Base-by-base conservation (phyloP, 345 rosid genomes). In the Heritiera littoralis region DNA sequence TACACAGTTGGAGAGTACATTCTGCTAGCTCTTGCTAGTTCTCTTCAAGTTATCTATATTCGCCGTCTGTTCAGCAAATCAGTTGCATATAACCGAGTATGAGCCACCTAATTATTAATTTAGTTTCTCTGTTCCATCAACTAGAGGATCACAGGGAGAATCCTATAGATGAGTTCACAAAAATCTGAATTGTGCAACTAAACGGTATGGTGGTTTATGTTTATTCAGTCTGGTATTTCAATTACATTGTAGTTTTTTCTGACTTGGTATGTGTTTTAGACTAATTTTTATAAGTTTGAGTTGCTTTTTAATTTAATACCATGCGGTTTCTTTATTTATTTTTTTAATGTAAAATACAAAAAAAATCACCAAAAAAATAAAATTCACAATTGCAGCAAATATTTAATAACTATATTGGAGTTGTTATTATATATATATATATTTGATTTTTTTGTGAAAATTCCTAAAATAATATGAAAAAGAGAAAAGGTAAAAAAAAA, bases 41-140 rank as follows among this genome's bases (percentile, higher is more conserved):
- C 86, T 1, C 92, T 96, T 85, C 98, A 96, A 65, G 97, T 91
- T 7, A 61, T 89, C 2, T 94, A 90, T 81, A 89, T 92, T 71
- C 98, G 99, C 28, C 94, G 86, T 78, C 99, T 96, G 83, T 96
- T 96, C 85, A 96, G 97, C 94, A 91, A 94, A 86, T 90, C 97
- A 17, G 93, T 92, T 64, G 95, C 91, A 55, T 96, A 92, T 89
- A 92, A 89, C 84, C 87, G 98, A 72, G 99, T 92, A 81, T 96
- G 87, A 92, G 75, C 66, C 46, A 65, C 78, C 51, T 72, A 40
- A 14, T 67, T 51, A 49, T 28, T 61, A 20, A 17, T 4, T 46
- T 78, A 35, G 18, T 35, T 48, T 66, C 14, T 2, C 45, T 55
- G 74, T 66, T 72, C 52, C 38, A 75, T 71, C 51, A 58, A 45